A percentile compares a stretch with the other conserved stretches of the same genome.
These are phyloP conservation scores for Cadophora malorum DNA, from an alignment of 2,329 filamentous ascomycete genomes.

Conservation along the genomic window DNA sequence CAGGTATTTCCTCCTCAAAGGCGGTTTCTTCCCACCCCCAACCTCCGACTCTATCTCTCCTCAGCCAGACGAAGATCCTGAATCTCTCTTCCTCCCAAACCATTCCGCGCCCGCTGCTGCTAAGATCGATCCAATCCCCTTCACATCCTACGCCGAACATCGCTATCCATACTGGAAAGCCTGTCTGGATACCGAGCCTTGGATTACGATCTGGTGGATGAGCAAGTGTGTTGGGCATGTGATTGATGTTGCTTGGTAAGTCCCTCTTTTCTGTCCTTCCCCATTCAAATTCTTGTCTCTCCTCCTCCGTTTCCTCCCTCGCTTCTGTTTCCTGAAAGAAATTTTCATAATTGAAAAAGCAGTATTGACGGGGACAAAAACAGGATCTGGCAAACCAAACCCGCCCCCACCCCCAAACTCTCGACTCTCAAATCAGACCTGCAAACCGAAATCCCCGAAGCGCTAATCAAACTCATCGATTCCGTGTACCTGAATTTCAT, in stretches of 20 bases:
- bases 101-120: background rate
- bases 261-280: background rate
- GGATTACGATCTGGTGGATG: constrained; percentile 3
- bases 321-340: too few relatives aligned
- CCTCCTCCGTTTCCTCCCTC: too few relatives aligned
- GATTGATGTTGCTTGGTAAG: background rate
- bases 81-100: background rate
- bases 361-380: background rate
- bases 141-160: constrained; percentile 3
- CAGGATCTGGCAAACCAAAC: background rate
- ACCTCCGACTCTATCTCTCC: too few relatives aligned
- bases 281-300: background rate
- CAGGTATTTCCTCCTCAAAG: constrained; percentile 8
- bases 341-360: too few relatives aligned
- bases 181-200: background rate
- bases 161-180: constrained; percentile 7
- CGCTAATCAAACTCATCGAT: background rate
- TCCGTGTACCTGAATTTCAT: constrained; percentile 6
- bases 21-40: background rate
- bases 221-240: background rate
- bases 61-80: background rate
- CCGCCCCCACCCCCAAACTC: background rate
- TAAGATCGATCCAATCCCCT: background rate
- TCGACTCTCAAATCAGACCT: background rate
- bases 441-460: background rate